Evolutionary conservation across 176 grass and related monocot species (phyloP).

Genomic region (Triticum dicoccoides): DNA sequence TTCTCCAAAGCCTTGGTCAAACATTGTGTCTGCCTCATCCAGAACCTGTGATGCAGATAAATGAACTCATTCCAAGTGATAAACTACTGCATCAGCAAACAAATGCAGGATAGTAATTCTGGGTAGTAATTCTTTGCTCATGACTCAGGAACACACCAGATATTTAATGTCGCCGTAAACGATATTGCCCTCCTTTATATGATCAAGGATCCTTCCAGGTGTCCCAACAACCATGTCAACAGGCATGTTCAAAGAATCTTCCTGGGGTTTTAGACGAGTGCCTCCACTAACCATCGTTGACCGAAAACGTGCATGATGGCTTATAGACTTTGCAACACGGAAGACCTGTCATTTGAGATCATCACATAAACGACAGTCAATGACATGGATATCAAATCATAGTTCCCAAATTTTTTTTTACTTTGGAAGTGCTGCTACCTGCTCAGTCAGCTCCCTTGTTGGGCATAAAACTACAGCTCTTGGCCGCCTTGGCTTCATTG

Average conservation of each 20-base stretch:
- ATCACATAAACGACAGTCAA: not conserved
- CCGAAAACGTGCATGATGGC: conserved; percentile 90
- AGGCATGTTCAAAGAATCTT: conserved; percentile 85
- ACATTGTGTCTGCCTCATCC: conserved; percentile 99
- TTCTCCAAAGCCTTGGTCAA: conserved; percentile 95
- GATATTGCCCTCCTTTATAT: conserved; percentile 93
- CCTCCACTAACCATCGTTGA: conserved; percentile 94
- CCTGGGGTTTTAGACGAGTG: conserved; percentile 76
- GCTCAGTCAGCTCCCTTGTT: conserved; percentile 90
- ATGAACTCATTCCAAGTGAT: conserved; percentile 2
- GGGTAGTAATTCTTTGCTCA: not conserved
- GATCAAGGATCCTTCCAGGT: conserved; percentile 90
- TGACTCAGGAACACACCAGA: conserved; percentile 55
- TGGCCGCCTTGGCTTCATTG: conserved; percentile 87
- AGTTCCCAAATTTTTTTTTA: not conserved
- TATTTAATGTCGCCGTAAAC: conserved; percentile 98
- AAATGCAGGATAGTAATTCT: not conserved
- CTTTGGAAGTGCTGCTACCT: conserved; percentile 45
- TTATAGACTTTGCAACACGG: conserved; percentile 85
- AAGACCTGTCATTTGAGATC: conserved; percentile 60
- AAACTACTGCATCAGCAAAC: not conserved
- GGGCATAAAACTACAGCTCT: conserved; percentile 87
- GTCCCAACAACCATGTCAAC: conserved; percentile 96
- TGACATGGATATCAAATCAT: not conserved
- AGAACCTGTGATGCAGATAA: conserved; percentile 50